Conservation (phyloP, 2,329 filamentous ascomycete genomes). For the Pseudogymnoascus sp. region DNA sequence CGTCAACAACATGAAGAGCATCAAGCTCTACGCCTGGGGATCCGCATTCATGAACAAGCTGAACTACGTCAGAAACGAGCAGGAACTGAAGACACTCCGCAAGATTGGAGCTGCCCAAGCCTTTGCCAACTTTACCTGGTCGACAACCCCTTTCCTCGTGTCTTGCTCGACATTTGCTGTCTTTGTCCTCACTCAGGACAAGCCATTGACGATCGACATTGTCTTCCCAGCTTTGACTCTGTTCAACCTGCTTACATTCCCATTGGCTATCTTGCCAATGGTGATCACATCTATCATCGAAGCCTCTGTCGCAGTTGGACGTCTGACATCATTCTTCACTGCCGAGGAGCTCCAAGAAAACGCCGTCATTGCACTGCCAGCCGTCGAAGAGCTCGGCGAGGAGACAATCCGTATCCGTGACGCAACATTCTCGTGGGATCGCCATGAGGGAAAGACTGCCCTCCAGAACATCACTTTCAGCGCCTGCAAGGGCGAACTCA, state of each 20-base stretch:
- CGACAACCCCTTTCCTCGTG: conserved; percentile 91
- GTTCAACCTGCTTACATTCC: conserved; percentile 95
- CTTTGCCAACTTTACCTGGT: conserved; percentile 96
- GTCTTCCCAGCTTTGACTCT: conserved; percentile 89
- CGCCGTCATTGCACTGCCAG: conserved; percentile 63
- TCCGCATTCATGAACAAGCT: conserved; percentile 96
- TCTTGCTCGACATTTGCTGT: conserved; percentile 95
- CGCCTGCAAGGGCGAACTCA: conserved; percentile 85
- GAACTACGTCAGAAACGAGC: conserved; percentile 90
- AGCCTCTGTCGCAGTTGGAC: conserved; percentile 82
- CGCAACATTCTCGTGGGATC: conserved; percentile 91
- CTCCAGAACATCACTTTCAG: conserved; percentile 81
- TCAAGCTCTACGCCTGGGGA: conserved; percentile 98
- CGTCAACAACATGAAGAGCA: conserved; percentile 98
- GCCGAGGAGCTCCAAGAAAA: conserved; percentile 87
- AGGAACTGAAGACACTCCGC: conserved; percentile 87
- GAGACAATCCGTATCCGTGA: conserved; percentile 78
- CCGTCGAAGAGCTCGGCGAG: conserved; percentile 70
- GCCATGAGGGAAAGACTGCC: conserved; percentile 61
- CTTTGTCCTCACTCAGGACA: conserved; percentile 77
- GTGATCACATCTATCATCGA: conserved; percentile 96
- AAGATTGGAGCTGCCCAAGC: conserved; percentile 94
- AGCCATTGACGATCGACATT: conserved; percentile 83
- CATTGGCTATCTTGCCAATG: conserved; percentile 89
- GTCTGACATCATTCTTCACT: conserved; percentile 74